Conservation (phyloP, 495 filamentous ascomycete species). For the Penicillium parvum region DNA sequence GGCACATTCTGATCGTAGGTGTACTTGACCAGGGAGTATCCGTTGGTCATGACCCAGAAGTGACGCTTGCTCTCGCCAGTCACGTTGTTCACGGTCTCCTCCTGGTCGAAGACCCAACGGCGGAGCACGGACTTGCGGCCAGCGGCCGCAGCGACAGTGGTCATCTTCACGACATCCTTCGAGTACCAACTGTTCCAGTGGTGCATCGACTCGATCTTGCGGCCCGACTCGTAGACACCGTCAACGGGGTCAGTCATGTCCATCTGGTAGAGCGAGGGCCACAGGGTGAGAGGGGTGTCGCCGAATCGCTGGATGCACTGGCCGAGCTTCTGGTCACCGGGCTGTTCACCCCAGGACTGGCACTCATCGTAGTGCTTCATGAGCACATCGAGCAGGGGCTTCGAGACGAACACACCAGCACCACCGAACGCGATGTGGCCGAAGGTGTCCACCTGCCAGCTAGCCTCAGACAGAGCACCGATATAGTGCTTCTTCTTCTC, state of each 20-base stretch:
- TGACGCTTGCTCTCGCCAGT: constrained; percentile 38
- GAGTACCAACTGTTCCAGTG: constrained; percentile 59
- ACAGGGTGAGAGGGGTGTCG: constrained; percentile 51
- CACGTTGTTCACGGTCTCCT: constrained; percentile 40
- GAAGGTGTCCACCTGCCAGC: constrained; percentile 52
- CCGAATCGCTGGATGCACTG: constrained; percentile 58
- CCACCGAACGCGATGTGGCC: constrained; percentile 67
- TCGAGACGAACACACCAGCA: constrained; percentile 62
- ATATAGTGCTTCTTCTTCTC: constrained; percentile 52
- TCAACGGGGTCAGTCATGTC: constrained; percentile 57
- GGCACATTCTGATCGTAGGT: constrained; percentile 40
- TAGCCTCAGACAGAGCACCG: constrained; percentile 61
- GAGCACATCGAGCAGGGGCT: constrained; percentile 53
- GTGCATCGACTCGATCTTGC: constrained; percentile 55
- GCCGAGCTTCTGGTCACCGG: constrained; percentile 58
- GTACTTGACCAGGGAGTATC: constrained; percentile 58
- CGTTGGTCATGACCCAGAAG: constrained; percentile 58
- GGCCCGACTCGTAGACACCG: constrained; percentile 60
- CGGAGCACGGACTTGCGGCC: constrained; percentile 59
- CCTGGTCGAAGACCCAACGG: constrained; percentile 55
- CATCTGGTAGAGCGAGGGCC: constrained; percentile 59
- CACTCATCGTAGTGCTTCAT: constrained; percentile 52
- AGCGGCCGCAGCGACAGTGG: constrained; percentile 49
- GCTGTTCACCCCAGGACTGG: constrained; percentile 44
- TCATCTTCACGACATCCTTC: constrained; percentile 57